Evolutionary conservation across 495 filamentous ascomycete species (phyloP), one percentile per base, ranked within the genome.

Genomic region (Articulospora tetracladia): DNA sequence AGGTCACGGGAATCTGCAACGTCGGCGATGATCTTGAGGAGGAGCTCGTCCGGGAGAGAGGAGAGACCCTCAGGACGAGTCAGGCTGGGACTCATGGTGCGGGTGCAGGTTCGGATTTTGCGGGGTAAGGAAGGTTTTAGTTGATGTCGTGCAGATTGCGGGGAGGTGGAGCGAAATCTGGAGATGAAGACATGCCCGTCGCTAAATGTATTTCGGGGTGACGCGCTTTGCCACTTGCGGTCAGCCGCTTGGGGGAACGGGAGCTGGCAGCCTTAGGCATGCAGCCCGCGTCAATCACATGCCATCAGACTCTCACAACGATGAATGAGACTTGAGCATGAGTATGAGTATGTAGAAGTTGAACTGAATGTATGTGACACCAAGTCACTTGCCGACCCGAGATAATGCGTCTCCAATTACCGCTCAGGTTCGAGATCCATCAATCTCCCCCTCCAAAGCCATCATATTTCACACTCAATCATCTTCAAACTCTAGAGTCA

Each of bases 1-100:
- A 72, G 61, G 46, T 70, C 68, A 59, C 59, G 62, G 30, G 57
- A 49, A 12, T 66, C 54, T 2, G 55, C 24, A 22, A 72, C 54
- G n/a, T 44, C n/a, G 27, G 60, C 22, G 52, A 72, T 62, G n/a
- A 72, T 67, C 55, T 66, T 68, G 20, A 59, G 48, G 24, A 72
- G 54, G 23, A 72, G 54, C 41, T 60, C 58, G 24, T 70, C 63
- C 0, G 68, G 66, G 17, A 70, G 53, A 22, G 53, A 53, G 20
- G 47, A 58, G 17, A 71, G 54, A 10, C 23, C 47, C 8, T 12
- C 11, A 25, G 47, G 47, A n/a, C 19, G 20, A 27, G 47, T 50
- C 39, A 44, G 39, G n/a, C 39, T 44, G 17, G 39, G 39, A 44
- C 39, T 44, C 39, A 44, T 44, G 39, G 39, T 44, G 39, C 39